These are phyloP conservation scores for Candida glucosophila DNA, from an alignment of 1,139 yeast species.

Conservation along the genomic window DNA sequence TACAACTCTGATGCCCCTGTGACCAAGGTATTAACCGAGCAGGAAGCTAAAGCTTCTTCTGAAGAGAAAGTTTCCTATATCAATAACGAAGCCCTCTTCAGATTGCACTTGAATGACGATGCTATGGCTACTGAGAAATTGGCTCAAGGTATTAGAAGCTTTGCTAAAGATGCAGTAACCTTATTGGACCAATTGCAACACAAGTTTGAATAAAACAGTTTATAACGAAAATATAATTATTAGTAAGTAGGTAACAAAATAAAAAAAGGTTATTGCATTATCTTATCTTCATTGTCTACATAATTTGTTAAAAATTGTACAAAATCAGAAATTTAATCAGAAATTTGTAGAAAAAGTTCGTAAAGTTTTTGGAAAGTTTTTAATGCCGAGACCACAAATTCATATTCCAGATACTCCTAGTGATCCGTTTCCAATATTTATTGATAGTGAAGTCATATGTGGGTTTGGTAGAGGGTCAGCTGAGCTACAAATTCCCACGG, in stretches of 20 bases:
- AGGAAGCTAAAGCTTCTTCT: slow-evolving; percentile 42
- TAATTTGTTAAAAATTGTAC: too few species aligned
- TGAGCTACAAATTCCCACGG: slow-evolving; percentile 93
- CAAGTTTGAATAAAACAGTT: slow-evolving; percentile 48
- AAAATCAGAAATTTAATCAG: too few species aligned
- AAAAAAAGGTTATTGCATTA: too few species aligned
- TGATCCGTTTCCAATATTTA: slow-evolving; percentile 60
- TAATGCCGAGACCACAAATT: slow-evolving; percentile 22
- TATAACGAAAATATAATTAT: too few species aligned
- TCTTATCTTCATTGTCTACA: too few species aligned
- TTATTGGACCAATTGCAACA: slow-evolving; percentile 71
- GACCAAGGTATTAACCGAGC: slow-evolving; percentile 70
- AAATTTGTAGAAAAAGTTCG: too few species aligned
- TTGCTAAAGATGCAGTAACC: slow-evolving; percentile 89
- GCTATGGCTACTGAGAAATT: slow-evolving; percentile 99
- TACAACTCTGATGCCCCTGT: slow-evolving; percentile 68
- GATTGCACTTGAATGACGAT: slow-evolving; percentile 88
- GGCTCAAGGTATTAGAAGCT: slow-evolving; percentile 94
- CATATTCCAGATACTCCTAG: slow-evolving; percentile 38
- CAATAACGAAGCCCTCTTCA: slow-evolving; percentile 83
- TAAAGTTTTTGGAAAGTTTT: too few species aligned
- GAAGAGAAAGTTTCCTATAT: slow-evolving; percentile 71
- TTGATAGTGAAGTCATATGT: slow-evolving; percentile 52
- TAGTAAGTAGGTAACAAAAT: too few species aligned
- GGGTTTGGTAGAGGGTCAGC: slow-evolving; percentile 96